Evolutionary conservation across 108 stramenopile species (phyloP).

Genomic region (Stephanodiscus triporus): DNA sequence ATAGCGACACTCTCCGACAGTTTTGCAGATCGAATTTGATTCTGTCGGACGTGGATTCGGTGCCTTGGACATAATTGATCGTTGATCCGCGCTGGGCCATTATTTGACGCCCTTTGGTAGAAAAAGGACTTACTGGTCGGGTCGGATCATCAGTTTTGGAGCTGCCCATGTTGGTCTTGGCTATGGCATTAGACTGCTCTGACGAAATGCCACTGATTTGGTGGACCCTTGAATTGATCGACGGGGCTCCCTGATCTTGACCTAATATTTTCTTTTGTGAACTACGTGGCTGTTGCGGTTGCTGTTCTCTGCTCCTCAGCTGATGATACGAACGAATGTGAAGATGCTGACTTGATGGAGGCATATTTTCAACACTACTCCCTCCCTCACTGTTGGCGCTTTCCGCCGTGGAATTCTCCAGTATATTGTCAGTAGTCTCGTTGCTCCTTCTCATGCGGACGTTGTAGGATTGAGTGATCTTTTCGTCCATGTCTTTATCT

Average conservation of each 20-base stretch:
- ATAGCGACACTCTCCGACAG: constrained; percentile 33
- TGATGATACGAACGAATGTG: background rate
- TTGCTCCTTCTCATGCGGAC: background rate
- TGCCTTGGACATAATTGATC: background rate
- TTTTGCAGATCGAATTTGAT: constrained; percentile 17
- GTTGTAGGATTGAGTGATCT: background rate
- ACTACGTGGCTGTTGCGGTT: background rate
- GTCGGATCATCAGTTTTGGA: background rate
- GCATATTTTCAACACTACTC: constrained; percentile 14
- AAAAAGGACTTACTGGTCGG: constrained; percentile 18
- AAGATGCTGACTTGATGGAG: background rate
- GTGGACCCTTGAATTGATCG: background rate
- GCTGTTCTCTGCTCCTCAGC: background rate
- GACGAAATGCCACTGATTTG: background rate
- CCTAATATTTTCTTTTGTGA: background rate
- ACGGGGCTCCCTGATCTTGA: background rate
- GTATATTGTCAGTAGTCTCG: background rate
- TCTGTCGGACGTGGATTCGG: background rate
- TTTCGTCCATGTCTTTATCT: background rate
- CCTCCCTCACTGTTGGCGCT: constrained; percentile 4
- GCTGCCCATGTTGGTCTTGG: background rate
- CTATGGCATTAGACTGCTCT: background rate
- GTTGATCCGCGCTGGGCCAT: background rate
- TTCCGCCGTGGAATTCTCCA: background rate
- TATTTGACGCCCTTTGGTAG: constrained; percentile 14